Percentiles rank a stretch among this genome's conserved stretches.
These are phyloP conservation scores for Boletus pseudopeckii DNA, from an alignment of 768 basidiomycete species.

Conservation along the genomic window DNA sequence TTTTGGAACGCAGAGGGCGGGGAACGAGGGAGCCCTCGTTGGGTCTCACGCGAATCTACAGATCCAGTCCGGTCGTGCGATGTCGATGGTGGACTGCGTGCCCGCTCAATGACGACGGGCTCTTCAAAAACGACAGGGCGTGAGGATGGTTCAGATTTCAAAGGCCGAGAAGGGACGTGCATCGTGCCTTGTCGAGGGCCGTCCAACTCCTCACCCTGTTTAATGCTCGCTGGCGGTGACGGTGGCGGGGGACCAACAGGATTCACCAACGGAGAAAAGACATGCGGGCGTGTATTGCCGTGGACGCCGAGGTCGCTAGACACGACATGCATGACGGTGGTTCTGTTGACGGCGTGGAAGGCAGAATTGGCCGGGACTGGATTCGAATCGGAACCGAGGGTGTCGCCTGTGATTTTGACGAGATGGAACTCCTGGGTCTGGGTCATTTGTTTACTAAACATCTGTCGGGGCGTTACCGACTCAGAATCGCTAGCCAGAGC, in stretches of 20 bases:
- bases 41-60: slow-evolving; percentile 27
- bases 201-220: slow-evolving; percentile 14
- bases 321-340: slow-evolving; percentile 33
- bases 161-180: slow-evolving; percentile 26
- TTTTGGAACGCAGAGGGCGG: slow-evolving; percentile 23
- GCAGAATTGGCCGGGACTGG: slow-evolving; percentile 31
- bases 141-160: slow-evolving; percentile 18
- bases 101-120: slow-evolving; percentile 22
- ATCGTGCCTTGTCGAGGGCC: slow-evolving; percentile 23
- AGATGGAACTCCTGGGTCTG: slow-evolving; percentile 50
- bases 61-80: slow-evolving; percentile 29
- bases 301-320: slow-evolving; percentile 18
- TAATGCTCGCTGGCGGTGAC: slow-evolving; percentile 46
- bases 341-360: slow-evolving; percentile 35
- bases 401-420: slow-evolving; percentile 50
- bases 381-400: slow-evolving; percentile 41
- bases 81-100: slow-evolving; percentile 15
- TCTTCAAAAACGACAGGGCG: slow-evolving; percentile 36
- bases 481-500: slow-evolving; percentile 14
- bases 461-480: slow-evolving; percentile 33
- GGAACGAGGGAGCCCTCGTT: slow-evolving; percentile 14
- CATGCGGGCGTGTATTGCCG: neutral
- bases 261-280: neutral
- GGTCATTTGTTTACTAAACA: slow-evolving; percentile 24
- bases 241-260: slow-evolving; percentile 55